Conservation (phyloP, 2,329 filamentous ascomycete species). For the Alternaria postmessia region DNA sequence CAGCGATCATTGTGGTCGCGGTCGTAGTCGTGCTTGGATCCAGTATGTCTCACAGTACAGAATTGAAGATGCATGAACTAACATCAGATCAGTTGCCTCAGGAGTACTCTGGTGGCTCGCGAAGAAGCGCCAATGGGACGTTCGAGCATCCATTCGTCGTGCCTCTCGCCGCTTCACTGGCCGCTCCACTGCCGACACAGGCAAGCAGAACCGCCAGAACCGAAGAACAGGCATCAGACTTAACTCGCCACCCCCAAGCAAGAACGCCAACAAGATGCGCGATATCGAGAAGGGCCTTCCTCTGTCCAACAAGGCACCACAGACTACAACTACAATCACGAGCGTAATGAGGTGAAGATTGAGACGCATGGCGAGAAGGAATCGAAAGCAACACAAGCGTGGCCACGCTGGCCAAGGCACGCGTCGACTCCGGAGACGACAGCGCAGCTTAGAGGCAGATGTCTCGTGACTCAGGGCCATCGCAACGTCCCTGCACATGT, state of each 20-base stretch:
- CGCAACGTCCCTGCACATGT: not conserved
- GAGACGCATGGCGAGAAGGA: not conserved
- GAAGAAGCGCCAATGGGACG: constrained; percentile 85
- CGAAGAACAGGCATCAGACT: constrained; percentile 48
- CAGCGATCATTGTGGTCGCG: constrained; percentile 78
- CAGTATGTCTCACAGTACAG: constrained; percentile 60
- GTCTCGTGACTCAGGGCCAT: not conserved
- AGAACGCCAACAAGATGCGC: constrained; percentile 25
- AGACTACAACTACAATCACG: constrained; percentile 47
- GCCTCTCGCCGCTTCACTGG: constrained; percentile 63
- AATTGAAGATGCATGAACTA: constrained; percentile 9
- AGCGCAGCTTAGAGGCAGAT: not conserved
- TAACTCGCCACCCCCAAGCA: constrained; percentile 44
- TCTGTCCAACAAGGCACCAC: constrained; percentile 30
- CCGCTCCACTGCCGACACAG: constrained; percentile 38
- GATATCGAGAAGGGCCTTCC: constrained; percentile 49
- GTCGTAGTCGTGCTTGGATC: constrained; percentile 69
- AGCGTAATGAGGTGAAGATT: constrained; percentile 31
- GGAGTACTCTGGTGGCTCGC: constrained; percentile 78
- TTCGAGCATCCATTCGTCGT: constrained; percentile 74
- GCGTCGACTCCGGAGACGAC: constrained; percentile 5
- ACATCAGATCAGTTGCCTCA: constrained; percentile 62
- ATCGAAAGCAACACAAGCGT: not conserved
- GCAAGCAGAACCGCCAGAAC: constrained; percentile 43
- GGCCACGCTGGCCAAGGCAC: constrained; percentile 1